Conservation (phyloP, 1,284 basidiomycete species). For the Boletellus sp. region DNA sequence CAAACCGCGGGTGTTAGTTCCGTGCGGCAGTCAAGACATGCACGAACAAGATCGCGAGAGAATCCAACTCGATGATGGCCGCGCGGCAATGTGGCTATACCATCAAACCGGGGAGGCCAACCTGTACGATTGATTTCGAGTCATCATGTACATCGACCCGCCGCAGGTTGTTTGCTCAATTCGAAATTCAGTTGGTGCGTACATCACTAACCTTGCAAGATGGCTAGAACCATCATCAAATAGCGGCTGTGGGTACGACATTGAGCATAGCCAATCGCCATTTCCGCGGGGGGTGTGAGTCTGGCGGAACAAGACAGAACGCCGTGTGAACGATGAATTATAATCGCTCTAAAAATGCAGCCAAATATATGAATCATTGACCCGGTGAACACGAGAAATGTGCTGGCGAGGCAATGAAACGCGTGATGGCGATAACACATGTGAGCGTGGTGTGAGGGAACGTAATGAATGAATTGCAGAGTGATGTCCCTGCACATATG, state of each 20-base stretch:
- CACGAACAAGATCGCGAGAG: conserved; percentile 40
- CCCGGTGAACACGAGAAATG: conserved; percentile 6
- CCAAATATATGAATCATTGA: conserved; percentile 10
- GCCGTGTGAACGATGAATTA: conserved; percentile 4
- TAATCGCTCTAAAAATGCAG: conserved; percentile 7
- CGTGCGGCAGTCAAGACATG: conserved; percentile 32
- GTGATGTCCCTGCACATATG: conserved; percentile 4
- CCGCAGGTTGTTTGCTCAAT: not conserved
- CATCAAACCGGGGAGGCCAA: too few species aligned
- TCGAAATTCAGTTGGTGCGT: conserved; percentile 10
- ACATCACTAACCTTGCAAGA: conserved; percentile 5
- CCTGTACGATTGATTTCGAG: conserved; percentile 8
- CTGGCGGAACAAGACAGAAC: not conserved
- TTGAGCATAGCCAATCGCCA: conserved; percentile 20
- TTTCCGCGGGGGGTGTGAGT: conserved; percentile 15
- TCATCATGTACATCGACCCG: too few species aligned
- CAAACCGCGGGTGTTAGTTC: conserved; percentile 39
- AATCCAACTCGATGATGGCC: too few species aligned
- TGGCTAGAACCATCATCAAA: not conserved
- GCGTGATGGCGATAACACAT: conserved; percentile 14
- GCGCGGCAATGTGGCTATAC: too few species aligned
- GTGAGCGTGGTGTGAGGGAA: conserved; percentile 3
- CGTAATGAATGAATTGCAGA: conserved; percentile 13
- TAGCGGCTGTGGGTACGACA: not conserved
- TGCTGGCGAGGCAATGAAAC: not conserved